Evolutionary conservation across 2,329 filamentous ascomycete genomes (phyloP), one percentile per base, ranked within the genome.

Genomic region (Botrytis cinerea): DNA sequence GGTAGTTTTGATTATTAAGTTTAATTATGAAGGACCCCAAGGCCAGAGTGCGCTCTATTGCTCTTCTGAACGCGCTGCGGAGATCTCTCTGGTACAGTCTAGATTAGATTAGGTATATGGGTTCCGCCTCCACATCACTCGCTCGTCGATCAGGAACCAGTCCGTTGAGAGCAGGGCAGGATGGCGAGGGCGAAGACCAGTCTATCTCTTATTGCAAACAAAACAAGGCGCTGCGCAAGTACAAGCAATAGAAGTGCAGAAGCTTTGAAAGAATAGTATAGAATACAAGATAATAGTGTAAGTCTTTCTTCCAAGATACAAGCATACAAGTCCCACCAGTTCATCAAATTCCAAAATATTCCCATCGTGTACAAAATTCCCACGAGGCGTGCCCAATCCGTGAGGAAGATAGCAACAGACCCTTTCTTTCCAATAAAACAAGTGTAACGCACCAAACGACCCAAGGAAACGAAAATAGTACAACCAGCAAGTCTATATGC

Each of bases 401-500:
- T 63, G 71, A 72, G 71, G 71, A 72, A 45, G 71, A 72, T 72
- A 72, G 71, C 71, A 69, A 51, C 71, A 35, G 7, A 64, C 48
- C 68, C 71, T 72, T 68, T 72, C 40, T 63, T 63, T 63, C 64
- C 40, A 61, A 57, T 28, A 71, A 46, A 69, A 43, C 61, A 72
- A 72, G 54, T 69, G 71, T 67, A 72, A 72, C 40, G 68, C 68
- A 69, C 63, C 71, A 51, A 69, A 69, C 28, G 46, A 51, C 54
- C 71, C 43, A 61, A 69, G 28, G 43, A 69, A 72, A 72, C 22
- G 48, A 28, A 54, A 72, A 69, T 60, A 72, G 28, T 69, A 69
- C 71, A 68, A 38, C 71, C 51, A 72, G 70, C 70, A 72, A 72
- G 71, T 72, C 71, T 72, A 72, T 72, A 72, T 72, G 71, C 71